Percentiles rank a stretch among this genome's conserved stretches.
phyloP scores from a whole-genome alignment of 768 basidiomycete species.

The Cyathus striatus region DNA sequence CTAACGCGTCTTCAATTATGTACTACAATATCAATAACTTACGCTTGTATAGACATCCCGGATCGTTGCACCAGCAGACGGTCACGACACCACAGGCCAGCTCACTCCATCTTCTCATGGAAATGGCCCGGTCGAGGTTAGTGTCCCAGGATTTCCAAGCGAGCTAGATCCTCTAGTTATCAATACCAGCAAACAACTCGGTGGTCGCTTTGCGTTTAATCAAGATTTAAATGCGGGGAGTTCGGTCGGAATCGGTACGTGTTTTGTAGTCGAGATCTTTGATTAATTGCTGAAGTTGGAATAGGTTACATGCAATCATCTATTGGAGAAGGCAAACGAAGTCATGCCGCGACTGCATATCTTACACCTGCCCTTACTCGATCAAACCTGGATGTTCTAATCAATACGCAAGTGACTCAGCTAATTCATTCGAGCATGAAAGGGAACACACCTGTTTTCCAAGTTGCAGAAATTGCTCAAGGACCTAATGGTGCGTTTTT shows the following conservation, averaged over 20 bases:
- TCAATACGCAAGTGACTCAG: slow-evolving; percentile 8
- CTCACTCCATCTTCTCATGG: slow-evolving; percentile 21
- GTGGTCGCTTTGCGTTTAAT: slow-evolving; percentile 6
- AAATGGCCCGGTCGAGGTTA: slow-evolving; percentile 2
- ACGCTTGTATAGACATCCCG: not conserved
- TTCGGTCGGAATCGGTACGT: slow-evolving; percentile 3
- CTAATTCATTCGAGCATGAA: slow-evolving; percentile 7
- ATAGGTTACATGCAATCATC: slow-evolving; percentile 3
- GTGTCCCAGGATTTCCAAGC: slow-evolving; percentile 2
- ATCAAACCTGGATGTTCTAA: slow-evolving; percentile 1
- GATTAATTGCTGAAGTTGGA: not conserved
- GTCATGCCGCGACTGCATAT: slow-evolving; percentile 2
- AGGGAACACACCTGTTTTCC: not conserved
- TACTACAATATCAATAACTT: not conserved
- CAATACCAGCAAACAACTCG: not conserved
- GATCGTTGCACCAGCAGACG: slow-evolving; percentile 7
- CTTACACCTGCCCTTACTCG: not conserved
- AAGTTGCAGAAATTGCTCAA: slow-evolving; percentile 7
- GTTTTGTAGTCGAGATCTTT: not conserved
- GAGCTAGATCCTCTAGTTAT: slow-evolving; percentile 1
- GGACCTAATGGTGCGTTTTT: slow-evolving; percentile 3
- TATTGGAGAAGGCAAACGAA: not conserved
- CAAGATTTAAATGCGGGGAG: slow-evolving; percentile 4
- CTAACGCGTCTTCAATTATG: slow-evolving; percentile 5
- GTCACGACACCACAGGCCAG: slow-evolving; percentile 17